Evolutionary conservation across 2,329 filamentous ascomycete genomes (phyloP), one percentile per base, ranked within the genome.

Genomic region (Penicillium brasilianum): DNA sequence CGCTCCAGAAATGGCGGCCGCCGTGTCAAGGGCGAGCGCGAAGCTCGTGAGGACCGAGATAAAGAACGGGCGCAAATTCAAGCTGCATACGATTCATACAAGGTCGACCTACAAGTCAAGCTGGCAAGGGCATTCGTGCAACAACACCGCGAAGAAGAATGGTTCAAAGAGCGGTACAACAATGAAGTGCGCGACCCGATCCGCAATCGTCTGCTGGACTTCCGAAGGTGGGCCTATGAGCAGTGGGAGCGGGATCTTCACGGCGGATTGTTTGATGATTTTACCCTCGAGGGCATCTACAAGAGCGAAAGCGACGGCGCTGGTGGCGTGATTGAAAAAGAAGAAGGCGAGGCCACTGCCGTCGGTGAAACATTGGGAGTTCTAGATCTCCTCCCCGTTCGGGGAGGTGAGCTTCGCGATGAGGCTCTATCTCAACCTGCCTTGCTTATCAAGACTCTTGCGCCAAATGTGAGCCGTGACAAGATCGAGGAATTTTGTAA

Each of bases 91-190:
- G 87, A 89, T 69, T 76, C 82, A 43, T 89, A 89, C 79, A 89
- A 89, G 73, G 84, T 85, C 69, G 86, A 88, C 61, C 78, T 88
- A 11, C 87, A 88, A 67, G 80, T 87, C 37, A 85, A 85, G 67
- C 94, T 97, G 90, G 93, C 95, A 0, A 88, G 93, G 66, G 83
- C 86, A 1, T 99, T 99, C 74, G 95, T 99, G 44, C 87, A 90
- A 53, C 90, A 93, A 69, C 95, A 99, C 78, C 97, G 96, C 75
- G 88, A 88, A 46, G 95, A 99, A 76, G 94, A 99, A 74, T 99
- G 95, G 95, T 99, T 99, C 80, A 92, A 90, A 69, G 95, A 99
- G 78, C 89, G 92, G 74, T 99, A 99, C 71, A 89, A 96, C 32
- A 87, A 92, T 0, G 92, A 95, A 68, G 87, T 94, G 57, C 85